Base-by-base conservation (phyloP, 2,329 filamentous ascomycete species). In the Penicillium rolfsii region DNA sequence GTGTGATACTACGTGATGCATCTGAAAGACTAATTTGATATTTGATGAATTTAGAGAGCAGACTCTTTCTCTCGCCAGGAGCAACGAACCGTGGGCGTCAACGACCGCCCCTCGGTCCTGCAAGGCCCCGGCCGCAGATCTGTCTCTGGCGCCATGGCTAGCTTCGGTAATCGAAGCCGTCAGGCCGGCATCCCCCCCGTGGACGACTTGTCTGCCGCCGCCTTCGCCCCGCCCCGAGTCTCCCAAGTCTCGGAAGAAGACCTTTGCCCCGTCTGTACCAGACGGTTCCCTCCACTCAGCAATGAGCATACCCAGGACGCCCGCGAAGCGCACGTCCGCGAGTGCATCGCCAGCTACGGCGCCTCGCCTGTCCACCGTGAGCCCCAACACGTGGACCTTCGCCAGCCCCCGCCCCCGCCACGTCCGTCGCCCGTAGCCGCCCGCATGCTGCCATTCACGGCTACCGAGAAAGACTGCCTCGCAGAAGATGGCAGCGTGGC, bases 381-480 rank as follows among this genome's bases (percentile, higher is more conserved):
- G 30, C 36, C 36, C 33, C 58, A 41, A 59, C 64, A 55, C n/a
- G 38, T 33, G 57, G 61, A 14, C 11, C 64, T 64, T 50, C 68
- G 67, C 26, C 57, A 67, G 24, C 59, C 71, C 19, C 64, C 68
- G 16, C 68, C 68, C 12, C 67, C 69, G 16, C 55, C 64, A 1
- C 33, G 33, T 19, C 35, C 50, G 35, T 53, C 50, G 50, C 50
- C 50, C 16, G 67, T 70, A 24, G 63, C 76, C 12, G 62, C 77
- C 7, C 74, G 75, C 16, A 80, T 81, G 77, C 65, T 80, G 14
- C 71, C 71, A 1, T 88, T 86, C 64, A 79, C 75, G 5, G 86
- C 86, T 0, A 87, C 83, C 0, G 86, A 89, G 71, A 89, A 89
- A 70, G 86, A 89, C 63, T 88, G 86, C 66, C 70, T 84, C 1